Evolutionary conservation across 2,329 filamentous ascomycete species (phyloP).

Genomic region (Xylaria sp.): DNA sequence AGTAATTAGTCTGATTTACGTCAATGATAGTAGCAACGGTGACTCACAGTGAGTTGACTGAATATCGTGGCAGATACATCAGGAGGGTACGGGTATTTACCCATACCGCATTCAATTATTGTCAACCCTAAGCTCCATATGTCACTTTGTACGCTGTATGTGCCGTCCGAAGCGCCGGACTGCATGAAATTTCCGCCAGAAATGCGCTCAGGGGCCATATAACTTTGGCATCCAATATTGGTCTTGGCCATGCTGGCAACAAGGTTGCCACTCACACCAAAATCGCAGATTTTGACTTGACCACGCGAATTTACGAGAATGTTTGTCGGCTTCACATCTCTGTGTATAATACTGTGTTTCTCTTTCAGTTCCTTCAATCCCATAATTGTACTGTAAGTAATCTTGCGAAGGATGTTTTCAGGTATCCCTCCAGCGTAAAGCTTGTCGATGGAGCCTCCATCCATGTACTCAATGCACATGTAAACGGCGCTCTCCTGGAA

Average conservation of each 20-base stretch:
- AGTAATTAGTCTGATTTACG: conserved; percentile 37
- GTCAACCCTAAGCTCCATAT: conserved; percentile 96
- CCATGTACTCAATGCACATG: conserved; percentile 99
- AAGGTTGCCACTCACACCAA: conserved; percentile 94
- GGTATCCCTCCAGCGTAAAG: conserved; percentile 91
- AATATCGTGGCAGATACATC: conserved; percentile 99
- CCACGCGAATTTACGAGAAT: conserved; percentile 91
- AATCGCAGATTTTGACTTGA: conserved; percentile 98
- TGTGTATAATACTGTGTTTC: conserved; percentile 98
- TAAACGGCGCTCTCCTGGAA: conserved; percentile 99
- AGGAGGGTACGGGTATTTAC: conserved; percentile 93
- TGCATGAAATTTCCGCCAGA: conserved; percentile 84
- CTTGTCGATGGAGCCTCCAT: conserved; percentile 97
- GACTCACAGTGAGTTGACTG: conserved; percentile 91
- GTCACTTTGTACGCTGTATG: conserved; percentile 97
- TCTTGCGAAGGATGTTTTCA: conserved; percentile 87
- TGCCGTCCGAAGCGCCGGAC: conserved; percentile 78
- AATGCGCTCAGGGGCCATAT: conserved; percentile 98
- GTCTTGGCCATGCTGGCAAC: conserved; percentile 98
- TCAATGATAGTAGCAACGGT: conserved; percentile 7
- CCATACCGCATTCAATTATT: conserved; percentile 95
- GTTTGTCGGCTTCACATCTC: conserved; percentile 99
- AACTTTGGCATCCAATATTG: conserved; percentile 98
- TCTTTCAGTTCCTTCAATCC: conserved; percentile 95
- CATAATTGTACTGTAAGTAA: conserved; percentile 88